Percentiles rank a stretch among this genome's conserved stretches.
These are phyloP conservation scores for Coniosporium tulheliwenetii DNA, from an alignment of 2,329 filamentous ascomycete genomes.

Conservation along the genomic window DNA sequence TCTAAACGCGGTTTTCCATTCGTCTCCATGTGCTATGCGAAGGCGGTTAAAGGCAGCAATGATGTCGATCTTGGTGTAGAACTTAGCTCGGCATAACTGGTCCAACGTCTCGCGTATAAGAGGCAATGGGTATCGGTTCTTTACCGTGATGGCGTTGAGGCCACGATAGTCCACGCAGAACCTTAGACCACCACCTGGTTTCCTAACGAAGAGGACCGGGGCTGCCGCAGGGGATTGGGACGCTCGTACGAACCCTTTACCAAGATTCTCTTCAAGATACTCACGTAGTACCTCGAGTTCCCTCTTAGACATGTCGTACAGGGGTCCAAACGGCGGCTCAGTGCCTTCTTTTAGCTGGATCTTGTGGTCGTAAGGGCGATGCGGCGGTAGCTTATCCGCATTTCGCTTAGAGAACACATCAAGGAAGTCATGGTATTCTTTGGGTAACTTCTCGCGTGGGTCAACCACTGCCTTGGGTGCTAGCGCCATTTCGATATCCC, in stretches of 20 bases:
- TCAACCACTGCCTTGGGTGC: too few relatives aligned
- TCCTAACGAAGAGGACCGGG: neutral
- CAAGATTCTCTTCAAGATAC: too few relatives aligned
- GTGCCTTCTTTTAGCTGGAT: neutral
- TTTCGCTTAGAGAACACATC: neutral
- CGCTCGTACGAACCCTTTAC: neutral
- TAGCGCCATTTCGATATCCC: too few relatives aligned
- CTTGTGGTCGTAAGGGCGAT: neutral
- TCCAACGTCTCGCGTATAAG: conserved; percentile 13
- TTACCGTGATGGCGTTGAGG: too few relatives aligned
- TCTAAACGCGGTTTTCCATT: conserved; percentile 10
- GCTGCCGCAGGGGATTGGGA: neutral
- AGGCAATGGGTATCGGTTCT: conserved; percentile 9
- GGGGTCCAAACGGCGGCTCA: too few relatives aligned
- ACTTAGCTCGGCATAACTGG: conserved; percentile 5
- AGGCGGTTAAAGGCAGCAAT: too few relatives aligned
- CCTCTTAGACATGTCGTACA: too few relatives aligned
- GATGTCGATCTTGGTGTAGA: conserved; percentile 8
- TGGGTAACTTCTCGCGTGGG: neutral
- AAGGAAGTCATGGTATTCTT: neutral
- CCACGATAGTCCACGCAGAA: too few relatives aligned
- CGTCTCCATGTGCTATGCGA: neutral
- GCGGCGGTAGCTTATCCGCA: neutral
- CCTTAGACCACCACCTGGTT: conserved; percentile 2
- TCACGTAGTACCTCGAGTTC: too few relatives aligned